Evolutionary conservation across 768 basidiomycete species (phyloP).

Genomic region (Tulasnella sp.): DNA sequence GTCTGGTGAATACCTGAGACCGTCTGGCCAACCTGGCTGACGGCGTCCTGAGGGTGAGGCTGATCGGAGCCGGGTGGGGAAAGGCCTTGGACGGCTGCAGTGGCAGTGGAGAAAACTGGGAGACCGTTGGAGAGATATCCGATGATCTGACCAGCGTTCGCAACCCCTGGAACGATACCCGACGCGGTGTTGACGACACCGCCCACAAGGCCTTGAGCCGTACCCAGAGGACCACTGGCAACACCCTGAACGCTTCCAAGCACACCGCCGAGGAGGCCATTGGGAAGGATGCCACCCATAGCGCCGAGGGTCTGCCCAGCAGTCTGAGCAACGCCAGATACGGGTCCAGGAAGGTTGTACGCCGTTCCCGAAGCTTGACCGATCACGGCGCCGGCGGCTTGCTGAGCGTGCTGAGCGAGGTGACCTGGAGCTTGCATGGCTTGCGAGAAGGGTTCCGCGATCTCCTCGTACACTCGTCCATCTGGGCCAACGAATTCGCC

Average conservation of each 20-base stretch:
- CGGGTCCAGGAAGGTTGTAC: not conserved
- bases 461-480: not conserved
- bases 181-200: constrained; percentile 6
- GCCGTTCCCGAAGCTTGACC: not conserved
- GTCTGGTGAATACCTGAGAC: not conserved
- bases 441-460: not conserved
- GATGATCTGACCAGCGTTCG: not conserved
- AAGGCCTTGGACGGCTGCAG: not conserved
- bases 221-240: not conserved
- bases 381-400: not conserved
- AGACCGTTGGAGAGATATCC: constrained; percentile 1
- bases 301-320: constrained; percentile 6
- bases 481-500: not conserved
- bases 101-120: not conserved
- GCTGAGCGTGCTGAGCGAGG: not conserved
- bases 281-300: not conserved
- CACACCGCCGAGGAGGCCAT: not conserved
- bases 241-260: not conserved
- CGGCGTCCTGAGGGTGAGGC: too few relatives aligned
- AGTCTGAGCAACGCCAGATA: not conserved
- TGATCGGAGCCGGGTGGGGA: not conserved
- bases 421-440: not conserved
- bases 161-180: not conserved
- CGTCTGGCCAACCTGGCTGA: not conserved
- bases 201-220: not conserved